Evolutionary conservation across 2,329 filamentous ascomycete genomes (phyloP), one percentile per base, ranked within the genome.

Genomic region (Alternaria sp.): DNA sequence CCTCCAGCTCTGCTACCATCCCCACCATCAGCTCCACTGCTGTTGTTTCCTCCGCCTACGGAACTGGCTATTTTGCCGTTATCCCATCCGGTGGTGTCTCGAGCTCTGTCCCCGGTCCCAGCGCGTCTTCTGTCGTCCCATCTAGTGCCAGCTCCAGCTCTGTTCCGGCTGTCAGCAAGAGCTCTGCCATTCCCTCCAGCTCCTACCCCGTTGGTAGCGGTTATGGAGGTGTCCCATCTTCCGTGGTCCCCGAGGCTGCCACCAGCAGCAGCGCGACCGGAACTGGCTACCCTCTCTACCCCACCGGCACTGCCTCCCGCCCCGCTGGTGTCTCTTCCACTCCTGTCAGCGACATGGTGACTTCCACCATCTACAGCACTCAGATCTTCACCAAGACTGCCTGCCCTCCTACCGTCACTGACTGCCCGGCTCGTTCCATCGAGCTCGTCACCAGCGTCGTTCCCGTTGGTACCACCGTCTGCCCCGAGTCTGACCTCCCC

Each of bases 281-380:
- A 29, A 60, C 52, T 51, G 61, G 56, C 37, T 63, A 60, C 62
- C 58, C 52, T 58, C 58, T 58, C 9, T 62, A 64, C 66, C 69
- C 69, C 41, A 68, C 64, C 11, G 71, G 70, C 63, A 68, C 63
- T 42, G 63, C 79, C 26, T 77, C 81, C 40, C 60, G 50, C 40
- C 61, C 63, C 54, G 72, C 72, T 24, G 44, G 44, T 48, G 44
- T 48, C 60, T 62, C 59, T 6, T 60, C 79, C 26, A 77, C 79
- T 57, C 67, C 75, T 51, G 72, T 78, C 57, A 78, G 74, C 54
- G 70, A 72, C 57, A 51, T 67, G 56, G 75, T 77, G 55, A 77
- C 77, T 61, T 79, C 77, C 46, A 78, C 76, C 58, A 77, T 80
- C 71, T 81, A 78, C 76, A 71, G 73, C 59, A 82, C 80, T 56